Base-by-base conservation (phyloP, 73 alveolate species). In the Paramecium bursaria region DNA sequence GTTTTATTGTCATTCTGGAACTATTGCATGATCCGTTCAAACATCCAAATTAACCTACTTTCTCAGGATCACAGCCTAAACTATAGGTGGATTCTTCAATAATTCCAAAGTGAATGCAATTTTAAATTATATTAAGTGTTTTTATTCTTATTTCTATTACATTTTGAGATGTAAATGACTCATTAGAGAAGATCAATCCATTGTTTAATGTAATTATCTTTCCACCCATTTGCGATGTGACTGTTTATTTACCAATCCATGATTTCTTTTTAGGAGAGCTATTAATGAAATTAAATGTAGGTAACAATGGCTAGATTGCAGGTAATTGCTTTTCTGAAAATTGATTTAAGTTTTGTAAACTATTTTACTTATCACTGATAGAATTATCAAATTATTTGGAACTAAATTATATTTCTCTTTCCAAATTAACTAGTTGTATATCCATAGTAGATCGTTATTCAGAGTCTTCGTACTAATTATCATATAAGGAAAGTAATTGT, bases 1-100 rank as follows among this genome's bases (percentile, higher is more conserved):
- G 46, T 19, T 67, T 3, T 0, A 67, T 0, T 39, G 33, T 67
- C 3, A 17, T 26, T n/a, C 33, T 11, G 33, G 19, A 39, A n/a
- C 25, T 14, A 7, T 17, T 19, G 22, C 82, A 67, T 67, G 17
- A n/a, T 6, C 33, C 50, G 10, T 42, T 9, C 5, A 67, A 19
- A 67, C 82, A 67, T 15, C 60, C 82, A 53, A 53, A 67, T 25
- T 35, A 14, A 2, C 82, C 82, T 21, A 42, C 57, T 39, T 67
- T 67, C 4, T 67, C 60, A 9, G 44, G 7, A 67, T 67, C 44
- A 3, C 35, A 25, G 0, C 42, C 44, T 17, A 67, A 39, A 17
- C 21, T 19, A 67, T 10, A 67, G 3, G 82, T 22, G 7, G 27
- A 39, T 42, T 67, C 4, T 67, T 67, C 82, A 67, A 67, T 47